These are phyloP conservation scores for Nematocida sp. DNA, from an alignment of 371 early-diverging fungal genomes.

Conservation along the genomic window DNA sequence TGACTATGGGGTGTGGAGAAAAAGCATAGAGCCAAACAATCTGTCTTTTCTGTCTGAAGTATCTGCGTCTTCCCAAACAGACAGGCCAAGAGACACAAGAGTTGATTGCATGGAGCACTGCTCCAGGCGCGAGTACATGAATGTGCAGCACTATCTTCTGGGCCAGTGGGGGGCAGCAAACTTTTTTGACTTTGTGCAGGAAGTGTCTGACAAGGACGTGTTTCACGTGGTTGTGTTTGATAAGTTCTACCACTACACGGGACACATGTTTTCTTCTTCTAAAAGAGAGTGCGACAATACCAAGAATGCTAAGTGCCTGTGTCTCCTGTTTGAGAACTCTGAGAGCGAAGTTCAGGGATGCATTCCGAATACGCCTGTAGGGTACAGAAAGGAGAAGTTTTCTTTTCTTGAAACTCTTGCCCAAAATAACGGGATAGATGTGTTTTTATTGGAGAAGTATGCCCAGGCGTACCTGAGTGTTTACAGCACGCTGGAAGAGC, in stretches of 20 bases:
- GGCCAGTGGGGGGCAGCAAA: background rate
- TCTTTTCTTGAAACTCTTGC: slow-evolving; percentile 25
- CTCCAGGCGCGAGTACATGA: background rate
- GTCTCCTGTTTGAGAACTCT: background rate
- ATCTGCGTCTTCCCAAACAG: no score
- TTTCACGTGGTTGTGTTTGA: slow-evolving; percentile 14
- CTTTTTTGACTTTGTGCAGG: background rate
- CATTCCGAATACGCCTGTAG: background rate
- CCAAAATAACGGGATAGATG: slow-evolving; percentile 1
- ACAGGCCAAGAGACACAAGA: no score
- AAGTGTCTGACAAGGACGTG: background rate
- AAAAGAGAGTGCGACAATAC: background rate
- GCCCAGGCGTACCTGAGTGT: background rate
- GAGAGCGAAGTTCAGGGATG: background rate
- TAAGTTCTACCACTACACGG: background rate
- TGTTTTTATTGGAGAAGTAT: background rate
- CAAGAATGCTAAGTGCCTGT: background rate
- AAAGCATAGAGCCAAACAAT: background rate
- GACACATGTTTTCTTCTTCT: background rate
- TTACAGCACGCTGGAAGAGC: background rate
- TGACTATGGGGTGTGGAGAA: background rate
- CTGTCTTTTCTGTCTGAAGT: no score
- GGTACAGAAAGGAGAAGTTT: background rate
- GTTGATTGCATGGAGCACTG: no score
- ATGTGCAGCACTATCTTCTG: background rate